phyloP scores from a whole-genome alignment of 2,329 filamentous ascomycete genomes.

The Ophiostoma populinum region DNA sequence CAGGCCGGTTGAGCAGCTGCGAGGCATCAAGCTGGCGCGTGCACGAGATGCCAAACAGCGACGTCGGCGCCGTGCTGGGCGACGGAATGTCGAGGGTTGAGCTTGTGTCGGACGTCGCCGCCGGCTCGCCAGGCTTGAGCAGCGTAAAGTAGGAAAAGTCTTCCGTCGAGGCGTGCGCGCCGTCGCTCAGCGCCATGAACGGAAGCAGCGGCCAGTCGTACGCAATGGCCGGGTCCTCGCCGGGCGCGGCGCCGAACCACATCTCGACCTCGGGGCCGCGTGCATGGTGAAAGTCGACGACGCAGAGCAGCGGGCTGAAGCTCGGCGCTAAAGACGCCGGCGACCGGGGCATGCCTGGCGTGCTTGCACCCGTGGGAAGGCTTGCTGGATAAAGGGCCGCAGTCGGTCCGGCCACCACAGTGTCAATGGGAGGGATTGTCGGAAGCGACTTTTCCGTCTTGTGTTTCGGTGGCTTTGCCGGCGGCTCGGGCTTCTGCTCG shows the following conservation, averaged over 20 bases:
- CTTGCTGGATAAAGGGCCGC: background rate
- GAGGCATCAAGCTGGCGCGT: constrained; percentile 78
- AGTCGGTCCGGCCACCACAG: background rate
- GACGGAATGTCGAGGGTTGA: background rate
- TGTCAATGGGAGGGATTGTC: constrained; percentile 4
- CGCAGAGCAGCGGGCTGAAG: constrained; percentile 55
- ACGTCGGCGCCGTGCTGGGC: constrained; percentile 28
- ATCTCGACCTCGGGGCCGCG: constrained; percentile 81
- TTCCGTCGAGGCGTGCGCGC: constrained; percentile 85
- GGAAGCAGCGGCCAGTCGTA: constrained; percentile 86
- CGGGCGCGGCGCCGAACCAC: constrained; percentile 65
- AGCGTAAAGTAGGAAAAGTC: constrained; percentile 99
- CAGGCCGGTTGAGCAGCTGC: constrained; percentile 56
- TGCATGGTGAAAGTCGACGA: constrained; percentile 74
- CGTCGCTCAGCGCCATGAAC: constrained; percentile 94
- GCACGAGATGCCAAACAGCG: constrained; percentile 90
- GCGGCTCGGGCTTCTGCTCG: background rate
- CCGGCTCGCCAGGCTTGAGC: constrained; percentile 44
- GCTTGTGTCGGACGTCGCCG: constrained; percentile 18
- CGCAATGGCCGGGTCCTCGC: constrained; percentile 58
- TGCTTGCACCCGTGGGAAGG: background rate
- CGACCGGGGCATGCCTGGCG: background rate
- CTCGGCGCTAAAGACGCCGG: constrained; percentile 5
- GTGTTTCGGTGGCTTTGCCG: too few relatives aligned
- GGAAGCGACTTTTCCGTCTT: constrained; percentile 1